These are phyloP conservation scores for Venturia pyrina DNA, from an alignment of 2,329 filamentous ascomycete genomes.

Conservation along the genomic window DNA sequence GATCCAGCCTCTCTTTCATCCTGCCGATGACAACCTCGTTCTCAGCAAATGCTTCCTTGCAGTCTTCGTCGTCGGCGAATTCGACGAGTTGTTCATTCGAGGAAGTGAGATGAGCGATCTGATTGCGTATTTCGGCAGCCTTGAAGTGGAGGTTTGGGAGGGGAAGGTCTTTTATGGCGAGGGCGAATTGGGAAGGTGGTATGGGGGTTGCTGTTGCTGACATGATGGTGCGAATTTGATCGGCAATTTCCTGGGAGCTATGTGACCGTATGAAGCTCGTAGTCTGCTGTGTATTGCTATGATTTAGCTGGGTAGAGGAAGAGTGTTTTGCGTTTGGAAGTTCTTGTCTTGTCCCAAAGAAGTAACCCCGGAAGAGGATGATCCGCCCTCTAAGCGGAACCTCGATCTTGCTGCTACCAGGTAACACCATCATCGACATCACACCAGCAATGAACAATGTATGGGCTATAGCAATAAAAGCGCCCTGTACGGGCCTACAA, in stretches of 20 bases:
- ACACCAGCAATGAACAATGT: conserved; percentile 12
- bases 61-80: conserved; percentile 56
- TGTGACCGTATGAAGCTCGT: background rate
- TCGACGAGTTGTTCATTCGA: conserved; percentile 53
- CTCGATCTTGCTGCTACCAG: background rate
- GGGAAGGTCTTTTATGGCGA: conserved; percentile 57
- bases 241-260: background rate
- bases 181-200: conserved; percentile 51
- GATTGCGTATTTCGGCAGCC: conserved; percentile 65
- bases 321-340: background rate
- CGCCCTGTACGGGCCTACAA: background rate
- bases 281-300: background rate
- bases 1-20: conserved; percentile 54
- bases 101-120: conserved; percentile 61
- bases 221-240: conserved; percentile 32
- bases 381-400: background rate
- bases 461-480: conserved; percentile 2
- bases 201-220: conserved; percentile 55
- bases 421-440: background rate
- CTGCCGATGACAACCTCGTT: conserved; percentile 59
- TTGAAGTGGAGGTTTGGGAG: conserved; percentile 60
- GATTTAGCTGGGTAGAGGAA: background rate
- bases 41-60: conserved; percentile 62
- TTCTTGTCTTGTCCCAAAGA: background rate
- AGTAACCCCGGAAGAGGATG: background rate